Conservation (phyloP, 345 rosid species). For the Erysimum cheiranthoides region DNA sequence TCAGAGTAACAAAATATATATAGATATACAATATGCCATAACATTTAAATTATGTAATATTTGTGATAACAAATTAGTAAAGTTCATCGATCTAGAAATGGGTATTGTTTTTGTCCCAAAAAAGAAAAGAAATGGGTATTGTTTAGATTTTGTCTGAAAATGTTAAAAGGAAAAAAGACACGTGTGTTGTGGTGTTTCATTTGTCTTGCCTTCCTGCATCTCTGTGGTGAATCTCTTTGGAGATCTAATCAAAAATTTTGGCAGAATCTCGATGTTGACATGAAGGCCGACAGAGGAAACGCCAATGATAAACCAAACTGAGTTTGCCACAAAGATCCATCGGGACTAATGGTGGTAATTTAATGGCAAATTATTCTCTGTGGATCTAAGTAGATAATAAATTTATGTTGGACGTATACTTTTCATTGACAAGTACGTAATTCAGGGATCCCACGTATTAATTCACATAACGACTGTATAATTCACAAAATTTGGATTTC, state of each 20-base stretch:
- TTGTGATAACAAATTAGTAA: background rate
- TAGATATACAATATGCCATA: background rate
- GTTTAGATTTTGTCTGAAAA: background rate
- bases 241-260: conserved; percentile 9
- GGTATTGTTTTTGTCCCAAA: background rate
- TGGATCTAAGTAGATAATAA: background rate
- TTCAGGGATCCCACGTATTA: too few relatives aligned
- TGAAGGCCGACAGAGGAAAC: conserved; percentile 3
- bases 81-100: background rate
- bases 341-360: background rate
- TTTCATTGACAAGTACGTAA: background rate
- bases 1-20: background rate
- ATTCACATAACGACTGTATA: background rate
- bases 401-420: background rate
- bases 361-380: background rate
- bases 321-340: background rate
- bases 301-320: background rate
- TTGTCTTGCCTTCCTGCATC: conserved; percentile 6
- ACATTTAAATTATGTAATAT: background rate
- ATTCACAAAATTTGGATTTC: background rate
- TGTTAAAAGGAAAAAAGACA: background rate
- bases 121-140: background rate
- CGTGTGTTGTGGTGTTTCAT: conserved; percentile 11
- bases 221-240: conserved; percentile 5
- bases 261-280: conserved; percentile 27